Conservation (phyloP, 2,329 filamentous ascomycete genomes). For the Fusarium pininemorale region DNA sequence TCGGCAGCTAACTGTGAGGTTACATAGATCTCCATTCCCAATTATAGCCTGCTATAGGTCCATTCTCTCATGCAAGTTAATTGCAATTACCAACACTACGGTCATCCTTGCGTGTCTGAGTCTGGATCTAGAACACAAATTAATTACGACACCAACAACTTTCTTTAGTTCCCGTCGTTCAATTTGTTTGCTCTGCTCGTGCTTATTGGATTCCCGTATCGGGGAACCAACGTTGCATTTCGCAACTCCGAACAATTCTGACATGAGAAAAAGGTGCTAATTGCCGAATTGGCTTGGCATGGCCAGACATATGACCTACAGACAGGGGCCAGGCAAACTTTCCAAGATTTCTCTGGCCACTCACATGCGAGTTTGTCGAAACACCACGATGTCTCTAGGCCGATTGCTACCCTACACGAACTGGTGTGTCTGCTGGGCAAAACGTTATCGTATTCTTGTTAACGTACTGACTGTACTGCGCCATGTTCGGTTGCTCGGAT, state of each 20-base stretch:
- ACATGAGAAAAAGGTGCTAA: background rate
- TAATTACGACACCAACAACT: background rate
- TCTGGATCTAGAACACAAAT: background rate
- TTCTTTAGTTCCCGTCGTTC: slow-evolving; percentile 13
- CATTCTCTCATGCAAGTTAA: slow-evolving; percentile 8
- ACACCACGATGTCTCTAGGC: slow-evolving; percentile 5
- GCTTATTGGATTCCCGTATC: slow-evolving; percentile 1
- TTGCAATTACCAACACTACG: slow-evolving; percentile 6
- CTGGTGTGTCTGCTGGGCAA: background rate
- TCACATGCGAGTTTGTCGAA: slow-evolving; percentile 22
- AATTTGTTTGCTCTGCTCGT: background rate
- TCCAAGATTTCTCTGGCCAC: slow-evolving; percentile 14
- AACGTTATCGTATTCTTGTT: slow-evolving; percentile 22
- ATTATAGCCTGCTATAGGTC: slow-evolving; percentile 6
- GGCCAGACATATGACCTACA: slow-evolving; percentile 9
- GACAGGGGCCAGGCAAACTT: slow-evolving; percentile 14
- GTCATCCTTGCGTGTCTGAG: slow-evolving; percentile 13
- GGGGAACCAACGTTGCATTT: slow-evolving; percentile 21
- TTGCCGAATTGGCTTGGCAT: slow-evolving; percentile 18
- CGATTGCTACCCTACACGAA: slow-evolving; percentile 27
- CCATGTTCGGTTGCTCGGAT: slow-evolving; percentile 11
- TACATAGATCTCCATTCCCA: slow-evolving; percentile 7
- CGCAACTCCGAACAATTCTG: slow-evolving; percentile 2
- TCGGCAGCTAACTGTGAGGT: background rate
- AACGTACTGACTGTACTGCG: slow-evolving; percentile 1